Conservation (phyloP, 495 filamentous ascomycete genomes). For the Parachaetomium inaequale region DNA sequence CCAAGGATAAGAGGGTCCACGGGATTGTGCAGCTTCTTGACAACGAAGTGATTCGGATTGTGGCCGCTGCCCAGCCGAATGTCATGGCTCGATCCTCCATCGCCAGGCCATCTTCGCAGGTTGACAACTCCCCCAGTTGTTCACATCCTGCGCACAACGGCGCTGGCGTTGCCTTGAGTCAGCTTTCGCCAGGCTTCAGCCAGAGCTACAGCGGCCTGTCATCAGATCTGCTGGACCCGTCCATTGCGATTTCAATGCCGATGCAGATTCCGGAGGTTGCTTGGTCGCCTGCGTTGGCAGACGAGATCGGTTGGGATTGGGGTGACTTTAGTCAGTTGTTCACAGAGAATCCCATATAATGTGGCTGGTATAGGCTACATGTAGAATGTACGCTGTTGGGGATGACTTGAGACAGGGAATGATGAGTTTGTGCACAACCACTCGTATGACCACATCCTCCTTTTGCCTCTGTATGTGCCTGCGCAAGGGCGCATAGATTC, state of each 20-base stretch:
- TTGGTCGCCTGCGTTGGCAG: slow-evolving; percentile 6
- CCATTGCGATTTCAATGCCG: background rate
- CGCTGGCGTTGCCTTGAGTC: too few species aligned
- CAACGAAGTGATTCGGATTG: background rate
- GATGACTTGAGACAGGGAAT: too few species aligned
- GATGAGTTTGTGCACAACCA: too few species aligned
- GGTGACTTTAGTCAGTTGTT: slow-evolving; percentile 5
- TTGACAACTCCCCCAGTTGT: background rate
- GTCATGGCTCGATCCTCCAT: background rate
- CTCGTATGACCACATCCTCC: too few species aligned
- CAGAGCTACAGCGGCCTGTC: too few species aligned
- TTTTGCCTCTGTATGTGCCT: too few species aligned
- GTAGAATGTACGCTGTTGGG: too few species aligned
- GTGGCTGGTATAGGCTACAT: background rate
- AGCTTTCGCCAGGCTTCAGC: too few species aligned
- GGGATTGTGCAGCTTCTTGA: slow-evolving; percentile 3
- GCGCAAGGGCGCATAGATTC: too few species aligned
- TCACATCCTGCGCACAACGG: background rate
- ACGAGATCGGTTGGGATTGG: slow-evolving; percentile 5
- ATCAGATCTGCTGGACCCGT: background rate
- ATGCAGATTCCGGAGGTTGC: background rate
- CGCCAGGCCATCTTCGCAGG: background rate
- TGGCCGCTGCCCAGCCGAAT: background rate
- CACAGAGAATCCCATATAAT: background rate
- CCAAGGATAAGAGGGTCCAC: background rate